Base-by-base conservation (phyloP, 1,139 yeast species). In the Taphrina deformans region DNA sequence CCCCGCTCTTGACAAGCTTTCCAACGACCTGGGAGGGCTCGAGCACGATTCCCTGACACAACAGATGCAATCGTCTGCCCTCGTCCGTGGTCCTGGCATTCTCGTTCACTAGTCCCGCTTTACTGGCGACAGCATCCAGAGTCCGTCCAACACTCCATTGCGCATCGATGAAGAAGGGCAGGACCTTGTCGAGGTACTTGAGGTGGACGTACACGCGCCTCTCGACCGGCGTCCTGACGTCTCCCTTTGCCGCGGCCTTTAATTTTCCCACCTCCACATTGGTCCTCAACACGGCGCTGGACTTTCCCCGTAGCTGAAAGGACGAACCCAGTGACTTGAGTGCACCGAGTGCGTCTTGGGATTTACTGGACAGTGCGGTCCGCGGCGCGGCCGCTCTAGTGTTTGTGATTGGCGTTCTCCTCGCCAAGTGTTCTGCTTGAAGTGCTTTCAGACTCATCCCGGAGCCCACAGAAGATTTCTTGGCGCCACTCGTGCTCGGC, bases 341-440 rank as follows among this genome's bases (percentile, higher is more conserved):
- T 10, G 55, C 55, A 29, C 6, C 24, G 46, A 35, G 41, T 45
- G 53, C 33, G 33, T 45, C 41, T 38, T 31, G 44, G 45, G 27
- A 38, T 12, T 24, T 45, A 21, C 23, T 18, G 23, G 46, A 27
- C 12, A 16, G 35, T 14, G 21, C 14, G 27, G n/a, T 26, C 48
- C n/a, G 59, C 5, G 35, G 59, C 18, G 14, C 23, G 16, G 14
- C 46, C 44, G 18, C 5, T 18, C n/a, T 35, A 3, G 33, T 23
- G 33, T 55, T 26, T n/a, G 12, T 27, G 40, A 23, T 38, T 31
- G 38, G 62, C 9, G 16, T 26, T 10, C 55, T 44, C 46, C 62
- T 35, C 14, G 55, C 55, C 62, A 58, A 38, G 46, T 58, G 62
- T 46, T 58, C 62, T 21, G 62, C 62, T 26, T 58, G 62, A 16